phyloP scores from a whole-genome alignment of 164 flowering plant species.

The Chimonanthus praecox region DNA sequence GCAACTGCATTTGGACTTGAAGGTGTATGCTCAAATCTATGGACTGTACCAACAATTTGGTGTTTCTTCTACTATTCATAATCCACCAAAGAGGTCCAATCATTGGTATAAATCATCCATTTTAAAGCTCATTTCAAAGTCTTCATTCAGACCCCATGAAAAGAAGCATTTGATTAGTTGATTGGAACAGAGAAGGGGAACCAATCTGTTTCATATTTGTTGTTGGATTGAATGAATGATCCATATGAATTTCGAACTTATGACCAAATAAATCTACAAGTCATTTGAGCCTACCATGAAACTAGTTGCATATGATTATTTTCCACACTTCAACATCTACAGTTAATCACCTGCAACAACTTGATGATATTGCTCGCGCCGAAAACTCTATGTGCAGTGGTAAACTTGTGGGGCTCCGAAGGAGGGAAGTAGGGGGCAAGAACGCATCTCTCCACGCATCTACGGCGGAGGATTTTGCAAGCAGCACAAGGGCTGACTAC shows the following conservation, averaged over 20 bases:
- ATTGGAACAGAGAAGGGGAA: background rate
- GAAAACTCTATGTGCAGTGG: slow-evolving; percentile 72
- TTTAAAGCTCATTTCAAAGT: no score
- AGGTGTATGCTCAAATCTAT: background rate
- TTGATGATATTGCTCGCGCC: slow-evolving; percentile 87
- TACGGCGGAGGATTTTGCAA: slow-evolving; percentile 70
- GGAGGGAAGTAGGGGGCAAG: slow-evolving; percentile 81
- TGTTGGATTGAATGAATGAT: background rate
- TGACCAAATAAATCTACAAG: background rate
- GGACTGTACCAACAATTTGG: background rate
- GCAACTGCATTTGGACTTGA: background rate
- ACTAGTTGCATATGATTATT: background rate
- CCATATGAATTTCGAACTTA: background rate
- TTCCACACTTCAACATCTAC: background rate
- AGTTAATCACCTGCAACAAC: slow-evolving; percentile 50
- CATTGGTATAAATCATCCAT: background rate
- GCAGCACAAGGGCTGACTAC: slow-evolving; percentile 72
- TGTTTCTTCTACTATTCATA: no score
- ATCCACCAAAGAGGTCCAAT: background rate
- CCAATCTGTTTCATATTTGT: background rate
- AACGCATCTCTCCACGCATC: slow-evolving; percentile 62
- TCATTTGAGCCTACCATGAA: background rate
- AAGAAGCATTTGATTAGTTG: background rate
- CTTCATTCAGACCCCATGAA: no score
- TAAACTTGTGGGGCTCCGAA: slow-evolving; percentile 65